Conservation (phyloP, 768 basidiomycete species). For the Boletus rubescentipes region DNA sequence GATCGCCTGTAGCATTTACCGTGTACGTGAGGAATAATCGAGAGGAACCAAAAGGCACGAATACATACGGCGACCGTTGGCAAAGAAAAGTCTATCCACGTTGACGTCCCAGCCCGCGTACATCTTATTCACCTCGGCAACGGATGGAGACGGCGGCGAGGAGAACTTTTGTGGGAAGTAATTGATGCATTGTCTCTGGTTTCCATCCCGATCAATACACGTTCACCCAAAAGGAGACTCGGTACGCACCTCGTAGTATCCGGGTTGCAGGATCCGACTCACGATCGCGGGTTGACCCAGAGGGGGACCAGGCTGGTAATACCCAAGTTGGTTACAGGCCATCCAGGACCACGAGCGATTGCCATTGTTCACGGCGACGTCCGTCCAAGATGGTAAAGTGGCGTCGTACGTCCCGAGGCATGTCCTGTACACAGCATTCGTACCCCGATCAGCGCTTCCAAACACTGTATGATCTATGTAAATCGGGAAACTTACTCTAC, state of each 20-base stretch:
- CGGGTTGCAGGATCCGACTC: conserved; percentile 33
- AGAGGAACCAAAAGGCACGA: neutral
- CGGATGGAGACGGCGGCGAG: conserved; percentile 43
- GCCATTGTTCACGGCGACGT: conserved; percentile 54
- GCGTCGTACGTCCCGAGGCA: conserved; percentile 45
- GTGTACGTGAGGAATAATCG: neutral
- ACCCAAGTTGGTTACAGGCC: conserved; percentile 72
- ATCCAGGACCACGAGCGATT: conserved; percentile 72
- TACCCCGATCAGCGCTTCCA: conserved; percentile 37
- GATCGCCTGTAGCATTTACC: conserved; percentile 50
- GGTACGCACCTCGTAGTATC: conserved; percentile 26
- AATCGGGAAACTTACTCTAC: neutral
- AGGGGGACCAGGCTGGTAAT: conserved; percentile 40
- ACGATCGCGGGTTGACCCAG: conserved; percentile 33
- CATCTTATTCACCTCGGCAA: conserved; percentile 41
- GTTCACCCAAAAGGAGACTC: too few relatives aligned
- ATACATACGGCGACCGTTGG: conserved; percentile 60
- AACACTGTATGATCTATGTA: neutral
- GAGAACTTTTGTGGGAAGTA: conserved; percentile 65
- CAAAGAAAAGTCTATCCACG: conserved; percentile 62
- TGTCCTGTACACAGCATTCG: conserved; percentile 21
- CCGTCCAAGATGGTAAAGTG: conserved; percentile 45
- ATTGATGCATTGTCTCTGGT: conserved; percentile 65
- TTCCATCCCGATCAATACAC: neutral
- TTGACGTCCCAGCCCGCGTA: conserved; percentile 66